Percentiles rank a stretch among this genome's conserved stretches.
Evolutionary conservation across 2,329 filamentous ascomycete species (phyloP).

Genomic region (Penicillium verrucosum): DNA sequence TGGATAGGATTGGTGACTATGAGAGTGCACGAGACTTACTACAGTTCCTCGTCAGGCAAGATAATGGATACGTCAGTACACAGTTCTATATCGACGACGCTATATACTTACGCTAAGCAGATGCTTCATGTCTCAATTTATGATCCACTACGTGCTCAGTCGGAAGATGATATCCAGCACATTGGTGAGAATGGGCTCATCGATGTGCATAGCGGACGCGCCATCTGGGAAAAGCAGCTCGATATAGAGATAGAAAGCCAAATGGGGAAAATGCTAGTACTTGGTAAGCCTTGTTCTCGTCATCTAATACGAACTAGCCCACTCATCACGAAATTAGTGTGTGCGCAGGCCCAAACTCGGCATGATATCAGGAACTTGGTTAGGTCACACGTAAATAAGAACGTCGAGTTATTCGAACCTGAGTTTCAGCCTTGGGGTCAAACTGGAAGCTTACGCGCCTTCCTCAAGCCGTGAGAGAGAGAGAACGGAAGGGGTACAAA

Average conservation of each 20-base stretch:
- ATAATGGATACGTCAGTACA: constrained; percentile 18
- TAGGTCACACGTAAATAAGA: constrained; percentile 3
- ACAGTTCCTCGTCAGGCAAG: constrained; percentile 18
- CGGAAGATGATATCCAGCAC: background rate
- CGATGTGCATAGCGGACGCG: constrained; percentile 11
- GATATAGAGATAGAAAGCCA: constrained; percentile 4
- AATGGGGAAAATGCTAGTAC: background rate
- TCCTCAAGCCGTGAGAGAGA: background rate
- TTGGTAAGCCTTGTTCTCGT: background rate
- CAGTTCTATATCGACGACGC: background rate
- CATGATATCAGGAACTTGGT: constrained; percentile 13
- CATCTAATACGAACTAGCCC: background rate
- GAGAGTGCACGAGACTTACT: constrained; percentile 21
- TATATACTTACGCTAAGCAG: background rate
- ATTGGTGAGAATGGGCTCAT: constrained; percentile 22
- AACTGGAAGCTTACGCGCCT: constrained; percentile 1
- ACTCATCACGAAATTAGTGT: constrained; percentile 14
- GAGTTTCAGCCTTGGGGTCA: constrained; percentile 23
- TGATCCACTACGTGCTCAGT: constrained; percentile 1
- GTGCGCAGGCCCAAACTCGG: constrained; percentile 8
- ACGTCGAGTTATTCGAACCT: constrained; percentile 20
- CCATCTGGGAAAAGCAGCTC: constrained; percentile 15
- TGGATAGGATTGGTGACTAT: constrained; percentile 22
- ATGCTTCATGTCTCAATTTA: constrained; percentile 17
- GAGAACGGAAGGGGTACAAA: no score